These are phyloP conservation scores for Ajuga reptans DNA, from an alignment of 305 asterid species.

Conservation along the genomic window DNA sequence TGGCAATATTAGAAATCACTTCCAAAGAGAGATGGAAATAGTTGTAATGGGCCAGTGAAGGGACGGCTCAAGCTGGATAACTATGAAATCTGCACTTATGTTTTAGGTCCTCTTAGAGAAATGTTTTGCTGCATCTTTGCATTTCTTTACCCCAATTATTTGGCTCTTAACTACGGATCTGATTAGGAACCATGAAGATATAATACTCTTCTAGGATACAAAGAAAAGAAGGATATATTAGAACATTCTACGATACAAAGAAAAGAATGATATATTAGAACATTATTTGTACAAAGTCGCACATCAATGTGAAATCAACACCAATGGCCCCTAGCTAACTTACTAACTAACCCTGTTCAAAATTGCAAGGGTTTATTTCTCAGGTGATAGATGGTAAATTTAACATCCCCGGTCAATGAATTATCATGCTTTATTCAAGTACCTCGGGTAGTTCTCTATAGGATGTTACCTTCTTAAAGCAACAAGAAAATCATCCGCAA, in stretches of 20 bases:
- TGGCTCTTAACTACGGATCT: background rate
- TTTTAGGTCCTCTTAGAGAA: background rate
- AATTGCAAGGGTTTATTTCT: background rate
- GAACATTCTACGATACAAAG: background rate
- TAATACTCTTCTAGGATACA: background rate
- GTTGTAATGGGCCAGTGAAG: background rate
- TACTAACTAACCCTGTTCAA: slow-evolving; percentile 1
- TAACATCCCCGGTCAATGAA: background rate
- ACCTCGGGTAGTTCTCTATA: background rate
- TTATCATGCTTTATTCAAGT: background rate
- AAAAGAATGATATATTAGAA: background rate
- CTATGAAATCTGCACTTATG: background rate
- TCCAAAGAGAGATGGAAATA: background rate
- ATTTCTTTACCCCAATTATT: background rate
- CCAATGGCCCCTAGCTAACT: background rate
- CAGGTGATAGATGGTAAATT: background rate
- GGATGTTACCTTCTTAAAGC: slow-evolving; percentile 4
- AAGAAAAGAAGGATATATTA: background rate
- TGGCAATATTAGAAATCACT: background rate
- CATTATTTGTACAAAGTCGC: background rate
- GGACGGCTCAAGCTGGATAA: background rate
- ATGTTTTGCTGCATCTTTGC: background rate
- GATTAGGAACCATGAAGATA: background rate
- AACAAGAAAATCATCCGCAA: slow-evolving; percentile 10
- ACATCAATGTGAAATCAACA: background rate